Evolutionary conservation across 2,329 filamentous ascomycete species (phyloP), one percentile per base, ranked within the genome.

Genomic region (Penicillium rolfsii): DNA sequence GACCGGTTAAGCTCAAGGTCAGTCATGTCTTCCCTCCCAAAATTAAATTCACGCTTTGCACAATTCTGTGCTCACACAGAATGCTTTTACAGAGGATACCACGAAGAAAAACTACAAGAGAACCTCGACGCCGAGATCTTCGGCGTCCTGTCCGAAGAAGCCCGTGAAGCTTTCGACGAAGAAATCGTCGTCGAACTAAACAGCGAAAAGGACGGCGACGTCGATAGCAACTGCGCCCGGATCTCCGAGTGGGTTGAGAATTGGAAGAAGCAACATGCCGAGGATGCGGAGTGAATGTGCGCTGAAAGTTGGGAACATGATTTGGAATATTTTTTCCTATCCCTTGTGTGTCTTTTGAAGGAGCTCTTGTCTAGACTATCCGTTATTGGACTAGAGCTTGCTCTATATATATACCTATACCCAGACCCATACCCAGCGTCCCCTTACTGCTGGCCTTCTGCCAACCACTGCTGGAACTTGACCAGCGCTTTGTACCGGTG

Each of bases 71-170:
- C 30, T 33, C 9, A 33, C 30, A 33, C 30, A 8, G 30, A 4
- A 28, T 26, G 57, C 58, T 8, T 4, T 28, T 55, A 1, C 50
- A 91, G 90, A 67, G 90, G 91, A 64, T 97, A 97, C 76, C 84
- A 86, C 63, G 91, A 95, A 73, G 84, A 85, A 64, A 99, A 99
- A 77, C 81, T 99, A 46, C 91, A 98, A 76, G 95, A 98, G 77
- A 99, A 99, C 74, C 82, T 99, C 62, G 95, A 99, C 77, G 90
- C 91, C 33, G 95, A 99, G 80, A 98, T 99, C 73, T 98, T 99
- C 89, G 90, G 97, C 73, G 91, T 98, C 28, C 81, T 99, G 58
- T 82, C 96, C 22, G 89, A 97, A 68, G 95, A 99, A 80, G 95
- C 95, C 35, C 83, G 88, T 62, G 93, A 97, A 65, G 87, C 90